These are phyloP conservation scores for Phytophthora ohioensis DNA, from an alignment of 352 stramenopile genomes.

Conservation along the genomic window DNA sequence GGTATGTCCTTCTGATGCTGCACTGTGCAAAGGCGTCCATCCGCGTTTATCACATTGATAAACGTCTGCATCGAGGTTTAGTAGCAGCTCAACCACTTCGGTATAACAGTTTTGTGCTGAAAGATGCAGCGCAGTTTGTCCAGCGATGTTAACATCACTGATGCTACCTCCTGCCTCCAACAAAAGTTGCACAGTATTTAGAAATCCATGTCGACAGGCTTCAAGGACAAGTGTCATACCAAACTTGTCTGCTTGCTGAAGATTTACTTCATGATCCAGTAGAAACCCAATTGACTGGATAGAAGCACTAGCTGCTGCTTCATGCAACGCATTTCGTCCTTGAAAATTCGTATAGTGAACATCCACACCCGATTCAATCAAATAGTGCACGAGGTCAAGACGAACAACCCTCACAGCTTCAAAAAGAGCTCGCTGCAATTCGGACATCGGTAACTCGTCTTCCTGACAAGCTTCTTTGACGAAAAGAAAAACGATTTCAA, in stretches of 20 bases:
- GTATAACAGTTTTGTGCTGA: constrained; percentile 2
- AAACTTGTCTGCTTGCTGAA: constrained; percentile 15
- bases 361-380: neutral
- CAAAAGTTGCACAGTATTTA: neutral
- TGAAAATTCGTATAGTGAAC: neutral
- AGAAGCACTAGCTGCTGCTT: neutral
- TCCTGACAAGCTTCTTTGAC: neutral
- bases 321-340: constrained; percentile 6
- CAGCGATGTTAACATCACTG: neutral
- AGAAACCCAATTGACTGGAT: neutral
- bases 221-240: constrained; percentile 6
- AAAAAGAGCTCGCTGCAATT: neutral
- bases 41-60: constrained; percentile 11
- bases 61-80: neutral
- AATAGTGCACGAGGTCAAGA: neutral
- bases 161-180: neutral
- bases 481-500: neutral
- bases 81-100: neutral
- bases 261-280: neutral
- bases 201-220: neutral
- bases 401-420: neutral
- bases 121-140: constrained; percentile 3
- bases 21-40: constrained; percentile 24
- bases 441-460: neutral
- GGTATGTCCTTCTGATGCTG: neutral